Evolutionary conservation across 441 rosid species (phyloP).

Genomic region (Metrosideros polymorpha): DNA sequence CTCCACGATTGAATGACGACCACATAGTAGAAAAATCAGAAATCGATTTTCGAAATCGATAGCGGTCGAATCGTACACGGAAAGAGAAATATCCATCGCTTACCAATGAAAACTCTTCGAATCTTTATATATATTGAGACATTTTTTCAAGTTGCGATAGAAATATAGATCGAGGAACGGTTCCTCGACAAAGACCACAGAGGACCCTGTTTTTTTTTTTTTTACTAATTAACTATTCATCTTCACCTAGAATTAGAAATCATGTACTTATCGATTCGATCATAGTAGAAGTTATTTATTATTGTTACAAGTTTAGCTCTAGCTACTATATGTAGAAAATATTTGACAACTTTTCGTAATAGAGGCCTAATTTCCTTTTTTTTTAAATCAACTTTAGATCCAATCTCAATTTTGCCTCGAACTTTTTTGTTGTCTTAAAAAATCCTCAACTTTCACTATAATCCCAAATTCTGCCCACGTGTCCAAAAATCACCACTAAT

Average conservation of each 20-base stretch:
- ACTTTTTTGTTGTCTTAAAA: accelerated
- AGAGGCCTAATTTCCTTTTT: neutral
- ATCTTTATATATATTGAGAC: neutral
- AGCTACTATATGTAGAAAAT: neutral
- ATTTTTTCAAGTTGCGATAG: neutral
- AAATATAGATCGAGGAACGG: neutral
- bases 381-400: neutral
- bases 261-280: accelerated
- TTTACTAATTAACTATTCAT: neutral
- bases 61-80: neutral
- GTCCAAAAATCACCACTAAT: neutral
- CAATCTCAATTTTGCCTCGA: accelerated
- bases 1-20: neutral
- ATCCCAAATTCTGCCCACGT: accelerated
- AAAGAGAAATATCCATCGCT: neutral
- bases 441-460: neutral
- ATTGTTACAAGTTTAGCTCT: neutral
- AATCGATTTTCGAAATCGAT: neutral
- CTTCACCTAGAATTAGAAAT: neutral
- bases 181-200: neutral
- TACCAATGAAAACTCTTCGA: neutral
- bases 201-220: neutral
- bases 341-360: accelerated
- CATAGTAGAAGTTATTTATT: neutral
- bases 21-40: neutral